A percentile compares a stretch with the other conserved stretches of the same genome.
Evolutionary conservation across 164 flowering plant species (phyloP).

Genomic region (Vitis riparia): DNA sequence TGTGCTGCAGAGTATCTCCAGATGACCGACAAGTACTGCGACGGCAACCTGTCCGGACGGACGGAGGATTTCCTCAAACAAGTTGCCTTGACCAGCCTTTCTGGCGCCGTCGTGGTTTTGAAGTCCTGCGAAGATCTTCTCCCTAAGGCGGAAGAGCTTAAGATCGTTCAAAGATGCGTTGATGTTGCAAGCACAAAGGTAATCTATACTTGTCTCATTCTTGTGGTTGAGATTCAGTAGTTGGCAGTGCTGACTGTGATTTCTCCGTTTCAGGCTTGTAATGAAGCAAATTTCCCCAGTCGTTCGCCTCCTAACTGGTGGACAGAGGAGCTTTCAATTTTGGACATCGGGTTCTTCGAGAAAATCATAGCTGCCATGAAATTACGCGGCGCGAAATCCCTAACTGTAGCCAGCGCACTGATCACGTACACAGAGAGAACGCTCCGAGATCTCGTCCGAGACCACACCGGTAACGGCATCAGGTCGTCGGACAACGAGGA

Average conservation of each 20-base stretch:
- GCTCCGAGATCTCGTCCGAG: constrained; percentile 66
- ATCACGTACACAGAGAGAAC: constrained; percentile 72
- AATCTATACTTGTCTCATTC: background rate
- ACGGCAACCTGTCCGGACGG: constrained; percentile 63
- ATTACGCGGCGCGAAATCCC: constrained; percentile 57
- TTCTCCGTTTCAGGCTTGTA: constrained; percentile 48
- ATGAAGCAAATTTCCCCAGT: constrained; percentile 79
- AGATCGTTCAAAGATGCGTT: constrained; percentile 65
- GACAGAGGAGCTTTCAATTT: constrained; percentile 74
- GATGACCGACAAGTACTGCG: constrained; percentile 79
- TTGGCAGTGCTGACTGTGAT: background rate
- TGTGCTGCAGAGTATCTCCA: constrained; percentile 89
- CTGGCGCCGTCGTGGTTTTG: constrained; percentile 70
- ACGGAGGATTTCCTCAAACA: constrained; percentile 77
- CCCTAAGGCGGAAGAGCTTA: constrained; percentile 68
- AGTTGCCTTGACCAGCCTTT: constrained; percentile 64
- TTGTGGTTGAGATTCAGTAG: too few species aligned
- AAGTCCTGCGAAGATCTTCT: constrained; percentile 72
- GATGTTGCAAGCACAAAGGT: constrained; percentile 69
- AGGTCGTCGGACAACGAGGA: constrained; percentile 25
- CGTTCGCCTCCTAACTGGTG: constrained; percentile 89
- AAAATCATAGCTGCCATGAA: constrained; percentile 64
- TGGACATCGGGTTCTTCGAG: constrained; percentile 47
- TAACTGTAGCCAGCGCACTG: constrained; percentile 56
- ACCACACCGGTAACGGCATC: constrained; percentile 52